Evolutionary conservation across 139 green algal genomes (phyloP), one percentile per base, ranked within the genome.

Genomic region (Deuterostichococcus epilithicus): DNA sequence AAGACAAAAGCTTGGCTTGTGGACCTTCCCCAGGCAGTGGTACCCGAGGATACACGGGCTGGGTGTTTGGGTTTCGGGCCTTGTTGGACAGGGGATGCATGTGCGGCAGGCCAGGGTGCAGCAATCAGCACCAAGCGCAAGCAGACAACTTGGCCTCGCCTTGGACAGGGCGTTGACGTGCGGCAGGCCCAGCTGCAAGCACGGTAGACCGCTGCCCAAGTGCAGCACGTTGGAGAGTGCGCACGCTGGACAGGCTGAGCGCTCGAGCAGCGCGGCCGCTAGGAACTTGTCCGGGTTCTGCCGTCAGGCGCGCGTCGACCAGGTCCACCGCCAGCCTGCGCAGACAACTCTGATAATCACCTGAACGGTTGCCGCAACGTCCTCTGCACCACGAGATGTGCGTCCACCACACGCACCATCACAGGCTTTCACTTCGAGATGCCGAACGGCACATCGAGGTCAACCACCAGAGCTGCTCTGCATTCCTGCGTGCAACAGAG

Each of bases 151-250:
- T 38, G 72, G 71, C 73, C 42, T 13, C 47, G 33, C 67, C 79
- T 97, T 97, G 77, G 86, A 92, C 32, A 97, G 84, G 28, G 94
- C 87, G 70, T 94, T 94, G 38, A 97, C 77, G 67, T 95, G 90
- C 0, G 92, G 92, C 73, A 97, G 83, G 70, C 94, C 90, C 67
- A 97, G 80, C n/a, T n/a, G n/a, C n/a, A n/a, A n/a, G n/a, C n/a
- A n/a, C n/a, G n/a, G n/a, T n/a, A n/a, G n/a, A n/a, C n/a, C n/a
- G n/a, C n/a, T n/a, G n/a, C n/a, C n/a, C n/a, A n/a, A n/a, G 74
- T 93, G 87, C 76, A 97, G 82, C 89, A 94, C 94, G 38, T 80
- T 88, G 76, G 80, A 85, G 34, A 97, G n/a, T n/a, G n/a, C n/a
- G n/a, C n/a, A n/a, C n/a, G n/a, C n/a, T n/a, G n/a, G n/a, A n/a